These are phyloP conservation scores for Bryum argenteum DNA, from an alignment of 225 moss, liverwort and hornwort genomes.

Conservation along the genomic window DNA sequence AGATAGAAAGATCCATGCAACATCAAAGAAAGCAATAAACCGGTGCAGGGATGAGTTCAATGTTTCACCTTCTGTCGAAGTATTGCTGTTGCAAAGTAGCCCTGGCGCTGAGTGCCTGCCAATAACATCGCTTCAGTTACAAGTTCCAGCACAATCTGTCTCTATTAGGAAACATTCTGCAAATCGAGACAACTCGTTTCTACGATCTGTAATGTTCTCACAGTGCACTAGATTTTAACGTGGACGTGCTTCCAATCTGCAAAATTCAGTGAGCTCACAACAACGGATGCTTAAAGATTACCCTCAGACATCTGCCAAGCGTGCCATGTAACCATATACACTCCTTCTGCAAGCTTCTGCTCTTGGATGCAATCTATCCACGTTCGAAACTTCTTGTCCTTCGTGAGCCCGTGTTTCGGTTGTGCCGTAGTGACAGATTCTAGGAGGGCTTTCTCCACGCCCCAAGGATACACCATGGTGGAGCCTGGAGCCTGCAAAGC, in stretches of 20 bases:
- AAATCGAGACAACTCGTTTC: no score
- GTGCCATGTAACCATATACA: conserved; percentile 69
- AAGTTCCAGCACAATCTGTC: no score
- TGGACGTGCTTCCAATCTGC: not conserved
- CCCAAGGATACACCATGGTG: conserved; percentile 69
- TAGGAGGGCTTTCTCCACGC: conserved; percentile 53
- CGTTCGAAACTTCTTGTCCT: conserved; percentile 48
- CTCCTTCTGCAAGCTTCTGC: conserved; percentile 61
- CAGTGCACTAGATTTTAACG: not conserved
- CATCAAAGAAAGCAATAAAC: conserved; percentile 4
- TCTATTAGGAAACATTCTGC: no score
- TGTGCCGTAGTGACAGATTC: conserved; percentile 49
- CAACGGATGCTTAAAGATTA: conserved; percentile 24
- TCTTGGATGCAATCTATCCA: conserved; percentile 75
- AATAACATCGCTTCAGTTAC: conserved; percentile 8
- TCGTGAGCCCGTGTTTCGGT: conserved; percentile 54
- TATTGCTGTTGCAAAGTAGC: conserved; percentile 67
- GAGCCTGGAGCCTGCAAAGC: conserved; percentile 51
- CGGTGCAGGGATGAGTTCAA: not conserved
- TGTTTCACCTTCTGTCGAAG: conserved; percentile 53
- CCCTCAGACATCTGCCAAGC: conserved; percentile 68
- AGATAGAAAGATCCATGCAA: not conserved
- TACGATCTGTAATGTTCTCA: not conserved
- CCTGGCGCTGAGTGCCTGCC: conserved; percentile 52
- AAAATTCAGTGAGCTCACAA: not conserved